phyloP scores from a whole-genome alignment of 2,329 filamentous ascomycete genomes.

The Arthrobotrys megalospora region DNA sequence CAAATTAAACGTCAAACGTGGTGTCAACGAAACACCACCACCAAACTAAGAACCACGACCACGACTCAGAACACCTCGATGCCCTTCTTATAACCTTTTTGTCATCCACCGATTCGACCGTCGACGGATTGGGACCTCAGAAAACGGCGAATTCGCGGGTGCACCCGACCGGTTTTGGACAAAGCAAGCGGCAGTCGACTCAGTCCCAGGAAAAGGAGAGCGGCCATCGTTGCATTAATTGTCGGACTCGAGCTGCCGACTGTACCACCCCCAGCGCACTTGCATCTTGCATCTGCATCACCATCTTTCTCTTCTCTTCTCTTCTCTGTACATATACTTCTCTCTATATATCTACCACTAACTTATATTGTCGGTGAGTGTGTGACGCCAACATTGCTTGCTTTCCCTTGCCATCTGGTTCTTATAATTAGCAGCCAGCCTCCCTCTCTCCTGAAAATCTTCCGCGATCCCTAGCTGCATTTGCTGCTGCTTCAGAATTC shows the following conservation, averaged over 20 bases:
- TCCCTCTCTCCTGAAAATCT: background rate
- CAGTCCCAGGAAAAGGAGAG: constrained; percentile 35
- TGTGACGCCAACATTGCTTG: background rate
- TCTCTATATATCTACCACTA: background rate
- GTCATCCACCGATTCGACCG: background rate
- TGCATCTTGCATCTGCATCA: constrained; percentile 5
- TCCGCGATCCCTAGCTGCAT: constrained; percentile 30
- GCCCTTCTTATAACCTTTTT: background rate
- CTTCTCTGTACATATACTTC: constrained; percentile 26
- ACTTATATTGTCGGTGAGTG: constrained; percentile 2
- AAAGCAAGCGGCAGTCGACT: constrained; percentile 33
- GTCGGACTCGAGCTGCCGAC: constrained; percentile 12
- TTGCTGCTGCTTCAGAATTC: constrained; percentile 48
- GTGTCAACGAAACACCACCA: constrained; percentile 17
- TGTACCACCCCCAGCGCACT: background rate
- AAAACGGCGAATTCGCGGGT: constrained; percentile 40
- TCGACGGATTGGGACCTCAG: constrained; percentile 21
- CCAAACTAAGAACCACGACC: background rate
- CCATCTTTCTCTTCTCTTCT: background rate
- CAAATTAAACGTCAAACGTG: constrained; percentile 28
- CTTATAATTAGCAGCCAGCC: background rate
- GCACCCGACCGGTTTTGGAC: constrained; percentile 41
- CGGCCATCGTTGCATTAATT: background rate
- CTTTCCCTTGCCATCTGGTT: too few relatives aligned
- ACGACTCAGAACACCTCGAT: background rate